Conservation (phyloP, 495 filamentous ascomycete species). For the Cercophora samala region DNA sequence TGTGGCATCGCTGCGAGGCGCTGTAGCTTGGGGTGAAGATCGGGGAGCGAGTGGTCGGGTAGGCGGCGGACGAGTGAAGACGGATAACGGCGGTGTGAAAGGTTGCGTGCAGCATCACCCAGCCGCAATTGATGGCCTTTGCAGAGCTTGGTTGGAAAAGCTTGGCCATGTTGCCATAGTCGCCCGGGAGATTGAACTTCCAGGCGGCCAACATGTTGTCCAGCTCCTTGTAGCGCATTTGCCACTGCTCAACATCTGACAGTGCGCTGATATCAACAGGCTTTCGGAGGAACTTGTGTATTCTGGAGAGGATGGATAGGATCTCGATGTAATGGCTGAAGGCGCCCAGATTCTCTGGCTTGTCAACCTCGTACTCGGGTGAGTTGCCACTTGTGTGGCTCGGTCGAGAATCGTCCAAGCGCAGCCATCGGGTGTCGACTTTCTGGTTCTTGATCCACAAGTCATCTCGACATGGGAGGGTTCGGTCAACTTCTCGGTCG, state of each 20-base stretch:
- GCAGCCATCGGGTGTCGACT: constrained; percentile 81
- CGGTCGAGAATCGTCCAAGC: constrained; percentile 44
- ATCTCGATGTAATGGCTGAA: constrained; percentile 87
- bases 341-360: constrained; percentile 75
- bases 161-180: constrained; percentile 76
- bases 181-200: constrained; percentile 76
- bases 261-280: constrained; percentile 83
- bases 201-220: constrained; percentile 73
- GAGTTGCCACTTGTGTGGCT: constrained; percentile 19
- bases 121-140: constrained; percentile 70
- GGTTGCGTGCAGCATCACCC: constrained; percentile 88
- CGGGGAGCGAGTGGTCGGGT: constrained; percentile 78
- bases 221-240: constrained; percentile 77
- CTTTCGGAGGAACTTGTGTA: constrained; percentile 79
- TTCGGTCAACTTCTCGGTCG: constrained; percentile 83
- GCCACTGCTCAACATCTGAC: constrained; percentile 84
- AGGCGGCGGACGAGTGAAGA: constrained; percentile 87
- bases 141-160: constrained; percentile 62
- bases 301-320: constrained; percentile 76
- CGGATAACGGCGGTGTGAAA: constrained; percentile 74
- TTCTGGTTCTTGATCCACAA: constrained; percentile 78
- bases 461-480: constrained; percentile 80
- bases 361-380: constrained; percentile 60
- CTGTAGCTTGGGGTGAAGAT: constrained; percentile 84
- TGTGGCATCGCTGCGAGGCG: constrained; percentile 74